Conservation (phyloP, 768 basidiomycete species). For the Ramaria sp. region DNA sequence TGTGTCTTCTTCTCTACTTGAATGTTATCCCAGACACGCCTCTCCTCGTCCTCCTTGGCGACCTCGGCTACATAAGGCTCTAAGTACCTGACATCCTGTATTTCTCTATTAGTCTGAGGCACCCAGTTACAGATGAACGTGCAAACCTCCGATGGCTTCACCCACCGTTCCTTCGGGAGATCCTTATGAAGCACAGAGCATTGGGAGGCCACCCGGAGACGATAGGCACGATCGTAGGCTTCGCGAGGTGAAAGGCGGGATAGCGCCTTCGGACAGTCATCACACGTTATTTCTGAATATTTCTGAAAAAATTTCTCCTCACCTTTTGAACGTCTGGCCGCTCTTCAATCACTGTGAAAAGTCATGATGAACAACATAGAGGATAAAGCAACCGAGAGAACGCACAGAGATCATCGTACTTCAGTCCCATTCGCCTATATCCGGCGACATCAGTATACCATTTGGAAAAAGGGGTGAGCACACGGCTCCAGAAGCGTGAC, state of each 20-base stretch:
- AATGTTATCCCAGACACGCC: slow-evolving; percentile 71
- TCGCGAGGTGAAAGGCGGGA: slow-evolving; percentile 68
- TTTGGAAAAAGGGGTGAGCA: slow-evolving; percentile 67
- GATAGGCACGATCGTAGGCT: slow-evolving; percentile 83
- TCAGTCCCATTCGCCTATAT: slow-evolving; percentile 80
- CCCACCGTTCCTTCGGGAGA: slow-evolving; percentile 77
- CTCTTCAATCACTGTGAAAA: slow-evolving; percentile 59
- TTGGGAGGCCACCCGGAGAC: slow-evolving; percentile 77
- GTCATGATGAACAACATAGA: slow-evolving; percentile 6
- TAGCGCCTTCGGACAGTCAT: slow-evolving; percentile 49
- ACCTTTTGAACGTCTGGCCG: slow-evolving; percentile 70
- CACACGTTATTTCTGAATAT: background rate
- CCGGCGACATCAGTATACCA: slow-evolving; percentile 77
- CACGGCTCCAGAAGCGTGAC: slow-evolving; percentile 52
- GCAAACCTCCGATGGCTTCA: slow-evolving; percentile 61
- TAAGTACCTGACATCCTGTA: slow-evolving; percentile 85
- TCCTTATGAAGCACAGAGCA: slow-evolving; percentile 67
- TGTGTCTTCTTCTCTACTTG: slow-evolving; percentile 46
- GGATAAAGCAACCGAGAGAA: slow-evolving; percentile 16
- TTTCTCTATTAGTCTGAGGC: slow-evolving; percentile 1
- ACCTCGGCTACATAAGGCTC: slow-evolving; percentile 66
- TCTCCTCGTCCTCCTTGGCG: slow-evolving; percentile 64
- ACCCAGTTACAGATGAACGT: slow-evolving; percentile 1
- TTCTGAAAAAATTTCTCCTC: slow-evolving; percentile 15
- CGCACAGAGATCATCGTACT: slow-evolving; percentile 91